phyloP scores from a whole-genome alignment of 805 yeast genomes.

The Lachancea fermentati region DNA sequence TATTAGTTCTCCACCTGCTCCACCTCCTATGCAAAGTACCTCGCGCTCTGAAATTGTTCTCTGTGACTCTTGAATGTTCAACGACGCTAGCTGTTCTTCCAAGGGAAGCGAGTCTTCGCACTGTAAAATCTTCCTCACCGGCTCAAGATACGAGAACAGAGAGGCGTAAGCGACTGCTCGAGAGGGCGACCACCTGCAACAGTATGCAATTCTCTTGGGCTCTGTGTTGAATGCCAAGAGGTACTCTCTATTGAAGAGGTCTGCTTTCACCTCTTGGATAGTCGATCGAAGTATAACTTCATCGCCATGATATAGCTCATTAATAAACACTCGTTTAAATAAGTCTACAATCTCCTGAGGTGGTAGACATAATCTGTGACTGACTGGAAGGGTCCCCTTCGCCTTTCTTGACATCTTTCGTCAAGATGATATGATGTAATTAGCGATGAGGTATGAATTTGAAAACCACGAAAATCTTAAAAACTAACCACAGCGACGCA shows the following conservation, averaged over 20 bases:
- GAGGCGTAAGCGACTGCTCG: conserved; percentile 71
- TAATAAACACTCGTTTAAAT: conserved; percentile 24
- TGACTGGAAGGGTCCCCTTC: conserved; percentile 19
- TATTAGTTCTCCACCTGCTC: conserved; percentile 80
- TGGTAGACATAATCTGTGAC: conserved; percentile 21
- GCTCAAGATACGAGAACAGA: conserved; percentile 49
- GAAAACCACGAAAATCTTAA: too few species aligned
- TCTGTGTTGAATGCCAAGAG: conserved; percentile 59
- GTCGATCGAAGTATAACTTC: conserved; percentile 15
- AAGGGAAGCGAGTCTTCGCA: conserved; percentile 1
- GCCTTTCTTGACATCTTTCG: conserved; percentile 5
- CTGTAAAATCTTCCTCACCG: conserved; percentile 35
- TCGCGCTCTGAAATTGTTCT: too few species aligned
- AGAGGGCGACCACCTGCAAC: conserved; percentile 81
- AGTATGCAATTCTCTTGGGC: conserved; percentile 67
- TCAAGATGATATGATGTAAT: too few species aligned
- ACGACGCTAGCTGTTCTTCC: not conserved
- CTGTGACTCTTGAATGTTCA: not conserved
- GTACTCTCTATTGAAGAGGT: conserved; percentile 67
- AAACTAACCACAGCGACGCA: too few species aligned
- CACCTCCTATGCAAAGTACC: conserved; percentile 75
- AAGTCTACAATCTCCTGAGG: conserved; percentile 30
- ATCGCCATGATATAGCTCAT: conserved; percentile 22
- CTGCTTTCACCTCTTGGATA: conserved; percentile 66
- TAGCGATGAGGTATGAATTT: too few species aligned